These are phyloP conservation scores for Alternaria triticimaculans DNA, from an alignment of 2,329 filamentous ascomycete genomes.

Conservation along the genomic window DNA sequence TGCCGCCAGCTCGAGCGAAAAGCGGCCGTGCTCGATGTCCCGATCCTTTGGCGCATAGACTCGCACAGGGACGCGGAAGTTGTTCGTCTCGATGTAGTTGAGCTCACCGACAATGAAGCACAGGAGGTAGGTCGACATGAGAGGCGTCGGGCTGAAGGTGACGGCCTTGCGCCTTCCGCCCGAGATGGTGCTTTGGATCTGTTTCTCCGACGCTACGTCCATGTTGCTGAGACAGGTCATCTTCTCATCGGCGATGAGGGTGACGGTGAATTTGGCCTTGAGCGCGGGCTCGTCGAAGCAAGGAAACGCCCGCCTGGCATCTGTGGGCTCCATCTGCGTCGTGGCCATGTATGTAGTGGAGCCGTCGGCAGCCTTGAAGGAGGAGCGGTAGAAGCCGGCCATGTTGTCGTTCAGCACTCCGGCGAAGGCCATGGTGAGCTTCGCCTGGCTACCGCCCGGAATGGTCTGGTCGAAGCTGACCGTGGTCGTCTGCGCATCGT, in stretches of 20 bases:
- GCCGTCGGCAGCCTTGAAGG: conserved; percentile 84
- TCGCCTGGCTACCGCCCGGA: conserved; percentile 76
- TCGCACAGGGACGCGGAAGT: conserved; percentile 88
- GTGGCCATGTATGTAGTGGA: conserved; percentile 83
- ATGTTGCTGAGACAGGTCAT: conserved; percentile 96
- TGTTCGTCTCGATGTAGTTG: conserved; percentile 89
- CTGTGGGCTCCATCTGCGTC: conserved; percentile 95
- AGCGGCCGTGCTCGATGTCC: conserved; percentile 87
- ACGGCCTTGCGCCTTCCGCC: conserved; percentile 79
- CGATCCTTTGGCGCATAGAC: conserved; percentile 93
- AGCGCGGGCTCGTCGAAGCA: conserved; percentile 96
- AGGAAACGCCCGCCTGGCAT: conserved; percentile 89
- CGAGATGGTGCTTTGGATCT: conserved; percentile 69
- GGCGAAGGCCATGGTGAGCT: conserved; percentile 77
- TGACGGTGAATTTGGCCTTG: conserved; percentile 92
- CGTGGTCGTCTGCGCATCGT: conserved; percentile 80
- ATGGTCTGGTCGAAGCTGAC: conserved; percentile 78
- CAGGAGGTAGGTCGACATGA: conserved; percentile 95
- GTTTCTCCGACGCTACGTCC: conserved; percentile 83
- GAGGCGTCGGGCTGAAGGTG: conserved; percentile 88
- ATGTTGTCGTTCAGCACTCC: conserved; percentile 90
- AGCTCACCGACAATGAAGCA: conserved; percentile 95
- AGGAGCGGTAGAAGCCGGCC: conserved; percentile 96
- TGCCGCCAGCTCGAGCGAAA: conserved; percentile 88
- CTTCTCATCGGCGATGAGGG: conserved; percentile 86